Conservation (phyloP, 202 grass and related monocot genomes). For the Panicum hallii region DNA sequence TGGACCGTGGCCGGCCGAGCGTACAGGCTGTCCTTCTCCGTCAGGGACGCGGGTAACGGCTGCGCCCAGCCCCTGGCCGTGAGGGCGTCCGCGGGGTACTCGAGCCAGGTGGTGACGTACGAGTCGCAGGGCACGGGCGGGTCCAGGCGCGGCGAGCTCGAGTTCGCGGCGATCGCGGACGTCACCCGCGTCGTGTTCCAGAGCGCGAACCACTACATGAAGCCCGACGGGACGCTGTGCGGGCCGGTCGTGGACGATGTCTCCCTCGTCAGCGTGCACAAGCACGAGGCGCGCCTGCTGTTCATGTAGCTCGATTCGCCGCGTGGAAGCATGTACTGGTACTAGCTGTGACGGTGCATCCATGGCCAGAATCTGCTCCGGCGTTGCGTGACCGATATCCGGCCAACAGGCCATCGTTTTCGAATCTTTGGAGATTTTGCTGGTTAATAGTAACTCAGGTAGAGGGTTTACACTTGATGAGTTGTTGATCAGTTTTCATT, state of each 20-base stretch:
- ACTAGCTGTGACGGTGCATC: not conserved
- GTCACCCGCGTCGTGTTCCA: constrained; percentile 69
- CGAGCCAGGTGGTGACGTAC: constrained; percentile 47
- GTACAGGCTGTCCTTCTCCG: constrained; percentile 69
- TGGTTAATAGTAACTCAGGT: not conserved
- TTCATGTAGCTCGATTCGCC: constrained; percentile 1
- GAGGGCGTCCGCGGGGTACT: constrained; percentile 60
- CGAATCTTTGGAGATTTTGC: not conserved
- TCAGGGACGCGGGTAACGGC: constrained; percentile 66
- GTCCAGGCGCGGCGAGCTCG: constrained; percentile 49
- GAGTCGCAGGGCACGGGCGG: constrained; percentile 67
- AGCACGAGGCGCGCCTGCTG: not conserved
- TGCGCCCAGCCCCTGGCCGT: constrained; percentile 57
- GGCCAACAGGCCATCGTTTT: not conserved
- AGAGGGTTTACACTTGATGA: not conserved
- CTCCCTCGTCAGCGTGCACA: constrained; percentile 46
- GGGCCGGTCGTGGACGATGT: constrained; percentile 71
- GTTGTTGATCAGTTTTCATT: not conserved
- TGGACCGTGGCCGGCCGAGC: constrained; percentile 44
- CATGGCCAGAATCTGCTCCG: not conserved
- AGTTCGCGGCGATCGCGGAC: constrained; percentile 51
- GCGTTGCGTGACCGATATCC: not conserved
- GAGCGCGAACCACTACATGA: constrained; percentile 68
- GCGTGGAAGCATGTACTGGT: not conserved
- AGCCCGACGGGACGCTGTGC: constrained; percentile 77